Base-by-base conservation (phyloP, 257 asterid species). In the Capsicum pubescens region DNA sequence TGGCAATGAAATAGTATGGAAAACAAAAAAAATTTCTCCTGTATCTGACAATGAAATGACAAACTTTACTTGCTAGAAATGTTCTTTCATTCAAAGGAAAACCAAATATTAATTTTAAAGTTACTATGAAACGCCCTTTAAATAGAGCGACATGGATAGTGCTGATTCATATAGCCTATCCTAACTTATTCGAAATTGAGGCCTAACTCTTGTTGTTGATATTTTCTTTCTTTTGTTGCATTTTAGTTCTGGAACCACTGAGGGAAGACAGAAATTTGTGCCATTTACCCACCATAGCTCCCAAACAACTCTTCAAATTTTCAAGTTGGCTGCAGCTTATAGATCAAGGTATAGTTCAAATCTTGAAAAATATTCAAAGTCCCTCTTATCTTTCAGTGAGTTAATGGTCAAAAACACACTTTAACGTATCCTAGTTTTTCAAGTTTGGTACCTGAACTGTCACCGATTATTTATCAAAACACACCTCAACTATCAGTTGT, bases 291-390 rank as follows among this genome's bases (percentile, higher is more conserved):
- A 63, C 69, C 94, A 94, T 52, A 92, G 94, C 88, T 89, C 98
- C 64, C 87, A 81, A 84, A 94, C 97, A 13, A 91, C 97, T 82
- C 93, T 93, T 42, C 91, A 93, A 77, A 86, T 90, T 52, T 92
- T 88, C 92, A 94, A 90, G 87, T 87, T 93, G 14, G 98, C 94
- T 6, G 93, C 97, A n/a, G 98, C 97, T 82, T 92, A 93, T 68
- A 90, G 98, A 90, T 93, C 98, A 86, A 94, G 95, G 98, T 92
- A 46, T 9, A 14, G 59, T 13, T 21, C 2, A 21, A 50, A 6
- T 72, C 59, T 72, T 48, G 59, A 72, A 48, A 26, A 50, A 3
- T 48, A 48, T 50, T 13, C 13, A 21, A 15, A 15, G 3, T 42
- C 8, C 6, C 14, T 16, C 14, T 16, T 16, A 17, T 71, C 9